Evolutionary conservation across 2,329 filamentous ascomycete genomes (phyloP), one percentile per base, ranked within the genome.

Genomic region (Pseudogymnoascus sp.): DNA sequence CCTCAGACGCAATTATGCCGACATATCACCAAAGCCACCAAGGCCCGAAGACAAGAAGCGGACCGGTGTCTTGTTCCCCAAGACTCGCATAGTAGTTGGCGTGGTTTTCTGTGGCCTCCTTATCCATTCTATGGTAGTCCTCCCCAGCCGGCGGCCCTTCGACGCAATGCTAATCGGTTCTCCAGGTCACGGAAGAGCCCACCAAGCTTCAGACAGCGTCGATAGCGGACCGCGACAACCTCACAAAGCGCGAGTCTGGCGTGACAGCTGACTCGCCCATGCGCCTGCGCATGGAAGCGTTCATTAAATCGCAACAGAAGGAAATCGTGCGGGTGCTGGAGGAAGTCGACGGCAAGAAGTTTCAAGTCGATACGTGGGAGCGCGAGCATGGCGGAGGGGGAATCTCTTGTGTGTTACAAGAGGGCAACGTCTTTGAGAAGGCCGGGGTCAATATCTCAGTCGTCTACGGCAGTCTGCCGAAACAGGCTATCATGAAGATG

Each of bases 351-450:
- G 92, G 90, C 61, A 84, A 82, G 64, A 81, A 83, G 65, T 99
- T 99, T 77, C 82, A 82, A 62, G 78, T 84, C 62, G 94, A 99
- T 75, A 86, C 87, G 65, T 99, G 94, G 94, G 81, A 84, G 63
- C 85, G 94, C 58, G 86, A 89, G 61, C 86, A 91, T 70, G 94
- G 94, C 59, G 94, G 94, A 39, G 94, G 94, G 60, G 94, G 94
- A 65, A 92, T 92, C 67, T 95, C 90, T 13, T 96, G 92, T 74
- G 92, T 99, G 37, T 79, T 99, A 15, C 94, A 99, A 73, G 91
- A 96, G 65, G 92, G 94, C 66, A 92, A 95, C 63, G 90, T 96
- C 57, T 99, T 99, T 69, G 94, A 99, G 74, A 99, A 99, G 76
- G 94, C 89, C 45, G 94, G 94, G 28, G 91, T 97, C 62, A 96